A percentile compares a stretch with the other conserved stretches of the same genome.
Evolutionary conservation across 2,329 filamentous ascomycete genomes (phyloP).

Genomic region (Didymella pinodella): DNA sequence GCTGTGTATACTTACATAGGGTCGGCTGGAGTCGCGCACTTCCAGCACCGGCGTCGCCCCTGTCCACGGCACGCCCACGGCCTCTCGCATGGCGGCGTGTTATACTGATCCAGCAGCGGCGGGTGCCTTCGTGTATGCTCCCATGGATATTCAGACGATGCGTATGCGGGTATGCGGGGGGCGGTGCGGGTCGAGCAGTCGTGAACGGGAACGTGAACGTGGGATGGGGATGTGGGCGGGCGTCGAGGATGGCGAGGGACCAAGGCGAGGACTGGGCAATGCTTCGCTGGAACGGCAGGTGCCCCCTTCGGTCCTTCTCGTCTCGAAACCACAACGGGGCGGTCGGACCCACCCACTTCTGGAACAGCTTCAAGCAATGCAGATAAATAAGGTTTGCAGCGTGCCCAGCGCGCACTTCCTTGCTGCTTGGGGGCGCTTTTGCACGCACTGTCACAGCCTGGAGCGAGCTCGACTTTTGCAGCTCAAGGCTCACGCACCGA

Average conservation of each 20-base stretch:
- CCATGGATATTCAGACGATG: conserved; percentile 40
- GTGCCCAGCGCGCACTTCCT: neutral
- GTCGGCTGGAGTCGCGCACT: conserved; percentile 39
- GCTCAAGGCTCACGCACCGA: neutral
- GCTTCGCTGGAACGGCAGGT: conserved; percentile 2
- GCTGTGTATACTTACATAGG: conserved; percentile 41
- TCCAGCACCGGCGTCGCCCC: conserved; percentile 20
- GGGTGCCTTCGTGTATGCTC: conserved; percentile 30
- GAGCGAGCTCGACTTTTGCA: neutral
- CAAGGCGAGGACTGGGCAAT: conserved; percentile 4
- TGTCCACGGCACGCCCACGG: conserved; percentile 25
- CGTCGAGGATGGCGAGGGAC: conserved; percentile 5
- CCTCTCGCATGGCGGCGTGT: conserved; percentile 40
- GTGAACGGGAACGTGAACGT: neutral
- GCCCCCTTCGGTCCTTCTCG: conserved; percentile 6
- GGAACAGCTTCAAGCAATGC: conserved; percentile 1
- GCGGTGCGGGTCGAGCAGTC: neutral
- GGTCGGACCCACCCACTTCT: conserved; percentile 5
- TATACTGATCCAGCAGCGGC: conserved; percentile 49
- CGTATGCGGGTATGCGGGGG: conserved; percentile 24
- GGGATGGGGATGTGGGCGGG: conserved; percentile 1
- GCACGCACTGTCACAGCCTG: neutral
- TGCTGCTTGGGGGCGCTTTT: neutral
- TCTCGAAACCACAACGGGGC: neutral
- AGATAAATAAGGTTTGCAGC: conserved; percentile 1